Base-by-base conservation (phyloP, 257 asterid species). In the Rauvolfia tetraphylla region DNA sequence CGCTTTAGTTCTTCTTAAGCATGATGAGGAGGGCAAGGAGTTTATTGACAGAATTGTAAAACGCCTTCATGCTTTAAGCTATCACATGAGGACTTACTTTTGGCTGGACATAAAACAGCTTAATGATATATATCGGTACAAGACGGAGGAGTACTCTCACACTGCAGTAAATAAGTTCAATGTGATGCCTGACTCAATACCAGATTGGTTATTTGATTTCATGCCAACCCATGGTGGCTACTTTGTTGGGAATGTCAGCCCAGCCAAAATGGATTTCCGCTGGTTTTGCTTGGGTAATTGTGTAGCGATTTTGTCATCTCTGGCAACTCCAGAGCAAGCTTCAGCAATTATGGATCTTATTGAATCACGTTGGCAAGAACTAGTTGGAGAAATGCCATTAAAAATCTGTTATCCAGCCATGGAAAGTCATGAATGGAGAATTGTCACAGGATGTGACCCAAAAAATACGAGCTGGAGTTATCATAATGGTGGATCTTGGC, bases 401-500 rank as follows among this genome's bases (percentile, higher is more conserved):
- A 91, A 93, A 83, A 91, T 93, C 58, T 86, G 91, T 63, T 91
- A 91, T 76, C 98, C 98, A 0, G 91, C 98, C 54, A 87, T 93
- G 97, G 97, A 93, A 78, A 88, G 68, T 76, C 98, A 93, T 63
- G 98, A 93, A 63, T 91, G 98, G 98, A 89, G 84, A 78, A 91
- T 91, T 3, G 95, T 91, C 2, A 93, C 98, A 0, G 98, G 98
- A 15, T 93, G 97, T 62, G 97, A 93, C 79, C 97, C 98, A 1
- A 93, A 93, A 85, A 93, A 93, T 74, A 93, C 95, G 17, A 73
- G 88, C 82, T 93, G 98, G 98, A 93, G 98, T 77, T 93, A 93
- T 83, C 98, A 93, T 78, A 93, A 93, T 36, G 96, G 97, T 59
- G 98, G 98, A 78, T 84, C 94, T 87, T 93, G 98, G 98, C 98